phyloP scores from a whole-genome alignment of 148 eudicot genomes.

The Chenopodium quinoa region DNA sequence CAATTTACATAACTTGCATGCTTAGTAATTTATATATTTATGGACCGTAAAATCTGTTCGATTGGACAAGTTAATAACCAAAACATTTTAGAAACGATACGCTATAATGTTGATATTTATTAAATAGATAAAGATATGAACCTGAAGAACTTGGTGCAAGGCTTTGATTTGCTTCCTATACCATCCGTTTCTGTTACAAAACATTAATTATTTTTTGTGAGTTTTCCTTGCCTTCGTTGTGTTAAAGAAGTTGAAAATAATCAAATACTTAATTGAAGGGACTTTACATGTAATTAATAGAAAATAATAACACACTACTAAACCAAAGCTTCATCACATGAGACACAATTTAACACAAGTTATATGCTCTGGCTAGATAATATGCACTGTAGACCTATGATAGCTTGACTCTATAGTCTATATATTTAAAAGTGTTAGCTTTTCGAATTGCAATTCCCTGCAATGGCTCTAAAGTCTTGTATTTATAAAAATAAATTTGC shows the following conservation, averaged over 20 bases:
- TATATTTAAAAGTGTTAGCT: neutral
- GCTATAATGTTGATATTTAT: slow-evolving; percentile 31
- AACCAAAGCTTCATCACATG: slow-evolving; percentile 2
- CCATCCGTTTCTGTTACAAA: slow-evolving; percentile 91
- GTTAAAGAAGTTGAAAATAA: slow-evolving; percentile 15
- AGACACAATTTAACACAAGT: slow-evolving; percentile 1
- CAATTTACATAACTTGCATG: neutral
- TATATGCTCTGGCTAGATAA: neutral
- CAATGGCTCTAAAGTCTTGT: neutral
- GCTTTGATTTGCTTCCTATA: slow-evolving; percentile 96
- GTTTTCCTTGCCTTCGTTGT: slow-evolving; percentile 32
- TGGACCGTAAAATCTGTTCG: neutral
- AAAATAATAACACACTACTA: neutral
- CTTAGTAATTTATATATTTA: neutral
- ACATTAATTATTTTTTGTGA: slow-evolving; percentile 53
- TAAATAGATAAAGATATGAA: slow-evolving; percentile 58
- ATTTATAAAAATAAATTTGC: neutral
- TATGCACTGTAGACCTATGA: neutral
- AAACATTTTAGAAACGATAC: slow-evolving; percentile 2
- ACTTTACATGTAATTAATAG: slow-evolving; percentile 1
- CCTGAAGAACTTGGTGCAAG: slow-evolving; percentile 95
- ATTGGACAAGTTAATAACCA: neutral
- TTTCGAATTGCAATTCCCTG: neutral
- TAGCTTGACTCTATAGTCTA: neutral
- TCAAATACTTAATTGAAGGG: slow-evolving; percentile 9